These are phyloP conservation scores for Cryptosporidium tyzzeri DNA, from an alignment of 169 alveolate species.

Conservation along the genomic window DNA sequence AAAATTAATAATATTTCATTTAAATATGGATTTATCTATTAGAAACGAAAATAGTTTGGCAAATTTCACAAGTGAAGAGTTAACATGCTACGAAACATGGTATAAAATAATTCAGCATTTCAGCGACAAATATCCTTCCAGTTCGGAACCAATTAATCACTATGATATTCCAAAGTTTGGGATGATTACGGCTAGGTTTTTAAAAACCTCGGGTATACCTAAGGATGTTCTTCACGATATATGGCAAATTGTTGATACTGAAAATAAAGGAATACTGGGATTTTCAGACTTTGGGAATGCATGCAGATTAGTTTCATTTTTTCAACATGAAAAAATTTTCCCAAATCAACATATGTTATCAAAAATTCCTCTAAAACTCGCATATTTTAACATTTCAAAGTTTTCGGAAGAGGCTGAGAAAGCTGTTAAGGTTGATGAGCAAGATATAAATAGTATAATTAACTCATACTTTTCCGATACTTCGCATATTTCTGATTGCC, in stretches of 20 bases:
- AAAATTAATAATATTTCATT: neutral
- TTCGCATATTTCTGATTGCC: constrained; percentile 9
- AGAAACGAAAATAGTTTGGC: neutral
- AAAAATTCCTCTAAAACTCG: constrained; percentile 23
- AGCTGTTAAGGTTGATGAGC: neutral
- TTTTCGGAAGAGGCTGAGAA: constrained; percentile 2
- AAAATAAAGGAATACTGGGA: constrained; percentile 21
- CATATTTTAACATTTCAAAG: constrained; percentile 35
- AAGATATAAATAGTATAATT: neutral
- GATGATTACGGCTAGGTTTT: constrained; percentile 37
- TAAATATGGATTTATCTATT: neutral
- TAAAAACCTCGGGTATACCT: constrained; percentile 54
- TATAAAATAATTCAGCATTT: constrained; percentile 33
- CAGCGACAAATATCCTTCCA: neutral
- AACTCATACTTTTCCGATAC: constrained; percentile 29
- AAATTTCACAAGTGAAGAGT: constrained; percentile 30
- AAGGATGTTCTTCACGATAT: constrained; percentile 57
- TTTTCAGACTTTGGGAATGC: constrained; percentile 58
- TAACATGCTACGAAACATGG: constrained; percentile 64
- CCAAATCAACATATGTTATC: neutral
- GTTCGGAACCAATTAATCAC: neutral
- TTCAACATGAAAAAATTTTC: constrained; percentile 29
- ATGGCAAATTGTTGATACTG: constrained; percentile 50
- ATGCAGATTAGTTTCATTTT: constrained; percentile 54
- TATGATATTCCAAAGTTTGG: constrained; percentile 52